phyloP scores from a whole-genome alignment of 2,329 filamentous ascomycete species.

The Colletotrichum tropicicola region DNA sequence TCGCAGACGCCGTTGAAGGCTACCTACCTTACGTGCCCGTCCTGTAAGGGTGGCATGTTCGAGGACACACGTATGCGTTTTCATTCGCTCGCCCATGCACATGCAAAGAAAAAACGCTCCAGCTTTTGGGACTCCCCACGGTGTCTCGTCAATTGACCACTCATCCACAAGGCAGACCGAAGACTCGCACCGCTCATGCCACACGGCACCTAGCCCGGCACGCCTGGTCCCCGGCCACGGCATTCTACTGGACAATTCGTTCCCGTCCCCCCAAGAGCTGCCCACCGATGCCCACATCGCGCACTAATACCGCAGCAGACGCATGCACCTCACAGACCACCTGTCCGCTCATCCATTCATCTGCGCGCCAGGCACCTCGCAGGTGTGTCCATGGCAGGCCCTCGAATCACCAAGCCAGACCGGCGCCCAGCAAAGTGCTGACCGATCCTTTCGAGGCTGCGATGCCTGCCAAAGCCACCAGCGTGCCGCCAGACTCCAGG shows the following conservation, averaged over 20 bases:
- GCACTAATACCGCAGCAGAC: conserved; percentile 16
- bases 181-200: conserved; percentile 17
- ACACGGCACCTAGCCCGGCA: conserved; percentile 3
- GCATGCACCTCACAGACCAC: conserved; percentile 30
- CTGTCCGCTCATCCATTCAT: conserved; percentile 4
- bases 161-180: neutral
- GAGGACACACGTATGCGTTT: too few species aligned
- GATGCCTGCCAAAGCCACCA: conserved; percentile 15
- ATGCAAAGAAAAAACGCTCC: too few species aligned
- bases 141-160: conserved; percentile 7
- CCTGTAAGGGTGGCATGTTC: too few species aligned
- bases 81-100: too few species aligned
- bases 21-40: too few species aligned
- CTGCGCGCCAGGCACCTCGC: neutral
- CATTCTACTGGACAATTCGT: conserved; percentile 24
- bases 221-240: neutral
- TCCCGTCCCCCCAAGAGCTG: conserved; percentile 5
- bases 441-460: conserved; percentile 20
- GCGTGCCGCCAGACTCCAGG: conserved; percentile 1
- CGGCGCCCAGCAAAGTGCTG: conserved; percentile 24
- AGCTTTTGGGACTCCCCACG: neutral
- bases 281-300: conserved; percentile 20
- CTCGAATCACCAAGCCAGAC: conserved; percentile 16
- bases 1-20: too few species aligned
- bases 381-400: neutral